A percentile compares a stretch with the other conserved stretches of the same genome.
Conservation (phyloP, 73 alveolate species). For the Paramecium biaurelia region DNA sequence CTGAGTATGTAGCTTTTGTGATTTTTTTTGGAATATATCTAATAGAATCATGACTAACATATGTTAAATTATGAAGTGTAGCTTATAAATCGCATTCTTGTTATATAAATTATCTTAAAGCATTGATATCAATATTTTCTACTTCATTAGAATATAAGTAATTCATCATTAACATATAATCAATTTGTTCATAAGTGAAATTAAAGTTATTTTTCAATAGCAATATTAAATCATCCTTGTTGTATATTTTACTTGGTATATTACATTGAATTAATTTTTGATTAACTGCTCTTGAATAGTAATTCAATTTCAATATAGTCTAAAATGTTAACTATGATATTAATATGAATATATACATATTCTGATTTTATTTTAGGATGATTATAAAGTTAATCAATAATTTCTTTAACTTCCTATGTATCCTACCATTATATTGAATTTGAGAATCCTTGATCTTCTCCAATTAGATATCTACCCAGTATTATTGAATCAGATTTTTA, state of each 20-base stretch:
- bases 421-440: background rate
- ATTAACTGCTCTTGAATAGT: background rate
- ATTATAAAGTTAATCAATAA: background rate
- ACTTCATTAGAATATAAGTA: background rate
- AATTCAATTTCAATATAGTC: background rate
- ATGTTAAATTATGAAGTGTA: background rate
- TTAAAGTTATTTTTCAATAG: background rate
- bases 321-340: background rate
- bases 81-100: background rate
- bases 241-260: background rate
- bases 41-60: background rate
- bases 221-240: background rate
- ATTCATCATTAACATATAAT: background rate
- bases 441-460: slow-evolving; percentile 20
- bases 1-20: background rate
- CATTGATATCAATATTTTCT: background rate
- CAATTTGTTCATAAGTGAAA: background rate
- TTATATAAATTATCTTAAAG: background rate
- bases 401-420: slow-evolving; percentile 20
- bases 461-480: background rate
- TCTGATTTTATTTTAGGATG: background rate
- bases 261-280: background rate
- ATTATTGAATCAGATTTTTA: background rate
- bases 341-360: background rate
- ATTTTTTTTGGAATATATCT: background rate